Conservation (phyloP, 208 protist species). For the Acanthamoeba castellanii region DNA sequence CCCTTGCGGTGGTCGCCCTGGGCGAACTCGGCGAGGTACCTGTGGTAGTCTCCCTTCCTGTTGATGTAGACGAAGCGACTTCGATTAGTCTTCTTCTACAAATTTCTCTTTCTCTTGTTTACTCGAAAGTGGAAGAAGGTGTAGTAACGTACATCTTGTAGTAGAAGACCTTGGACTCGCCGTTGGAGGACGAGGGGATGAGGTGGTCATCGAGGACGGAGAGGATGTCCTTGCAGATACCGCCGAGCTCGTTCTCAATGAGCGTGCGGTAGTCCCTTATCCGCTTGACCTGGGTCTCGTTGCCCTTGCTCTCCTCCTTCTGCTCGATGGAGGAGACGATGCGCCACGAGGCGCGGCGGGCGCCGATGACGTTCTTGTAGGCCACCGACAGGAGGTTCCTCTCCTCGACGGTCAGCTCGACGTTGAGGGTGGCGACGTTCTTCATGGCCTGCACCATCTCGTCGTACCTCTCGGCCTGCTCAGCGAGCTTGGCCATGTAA, state of each 20-base stretch:
- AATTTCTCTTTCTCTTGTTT: not conserved
- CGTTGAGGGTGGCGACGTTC: constrained; percentile 92
- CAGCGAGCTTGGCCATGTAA: constrained; percentile 90
- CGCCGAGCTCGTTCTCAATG: constrained; percentile 96
- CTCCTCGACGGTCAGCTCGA: constrained; percentile 97
- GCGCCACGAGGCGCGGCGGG: constrained; percentile 97
- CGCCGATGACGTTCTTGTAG: constrained; percentile 99
- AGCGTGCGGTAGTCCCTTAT: constrained; percentile 93
- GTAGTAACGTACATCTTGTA: constrained; percentile 88
- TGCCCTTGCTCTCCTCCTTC: constrained; percentile 94
- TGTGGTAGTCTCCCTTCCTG: constrained; percentile 92
- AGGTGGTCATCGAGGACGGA: constrained; percentile 96
- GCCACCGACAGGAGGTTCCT: constrained; percentile 99
- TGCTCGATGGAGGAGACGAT: constrained; percentile 97
- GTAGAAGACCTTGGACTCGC: constrained; percentile 93
- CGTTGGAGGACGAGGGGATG: constrained; percentile 91
- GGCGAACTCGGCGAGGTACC: constrained; percentile 92
- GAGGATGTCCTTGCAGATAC: constrained; percentile 97
- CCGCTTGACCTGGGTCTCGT: constrained; percentile 91
- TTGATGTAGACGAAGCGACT: too few species aligned
- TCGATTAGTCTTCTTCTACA: not conserved
- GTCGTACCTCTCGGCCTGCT: constrained; percentile 98
- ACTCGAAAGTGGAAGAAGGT: not conserved
- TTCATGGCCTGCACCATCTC: constrained; percentile 98
- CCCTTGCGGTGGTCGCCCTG: constrained; percentile 79